Conservation (phyloP, 495 filamentous ascomycete genomes). For the Melanomma pulvis-pyrius region DNA sequence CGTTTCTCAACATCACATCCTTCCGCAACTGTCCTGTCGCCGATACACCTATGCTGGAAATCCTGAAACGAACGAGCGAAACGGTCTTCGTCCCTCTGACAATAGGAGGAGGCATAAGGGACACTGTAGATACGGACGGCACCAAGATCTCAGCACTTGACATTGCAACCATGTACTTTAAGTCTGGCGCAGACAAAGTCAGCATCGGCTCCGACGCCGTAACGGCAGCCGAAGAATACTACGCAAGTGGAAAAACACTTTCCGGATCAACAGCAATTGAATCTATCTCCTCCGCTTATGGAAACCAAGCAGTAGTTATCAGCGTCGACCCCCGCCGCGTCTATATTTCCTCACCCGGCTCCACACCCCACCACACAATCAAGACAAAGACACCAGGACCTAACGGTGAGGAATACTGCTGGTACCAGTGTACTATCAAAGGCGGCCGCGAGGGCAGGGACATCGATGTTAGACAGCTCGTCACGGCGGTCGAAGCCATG, state of each 20-base stretch:
- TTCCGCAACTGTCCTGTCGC: slow-evolving; percentile 92
- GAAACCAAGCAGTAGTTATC: slow-evolving; percentile 95
- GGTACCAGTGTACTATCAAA: slow-evolving; percentile 98
- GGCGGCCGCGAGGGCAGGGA: slow-evolving; percentile 90
- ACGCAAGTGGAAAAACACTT: slow-evolving; percentile 64
- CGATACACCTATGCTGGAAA: slow-evolving; percentile 94
- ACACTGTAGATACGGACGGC: slow-evolving; percentile 88
- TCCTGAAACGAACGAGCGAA: slow-evolving; percentile 79
- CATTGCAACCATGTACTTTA: slow-evolving; percentile 96
- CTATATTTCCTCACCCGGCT: slow-evolving; percentile 71
- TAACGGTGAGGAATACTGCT: slow-evolving; percentile 79
- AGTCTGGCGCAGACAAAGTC: slow-evolving; percentile 97
- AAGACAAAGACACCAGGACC: slow-evolving; percentile 70
- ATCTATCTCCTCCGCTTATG: slow-evolving; percentile 89
- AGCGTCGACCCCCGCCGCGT: slow-evolving; percentile 92
- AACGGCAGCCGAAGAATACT: slow-evolving; percentile 86
- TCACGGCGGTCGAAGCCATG: slow-evolving; percentile 91
- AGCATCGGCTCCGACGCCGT: slow-evolving; percentile 97
- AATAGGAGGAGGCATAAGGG: slow-evolving; percentile 91
- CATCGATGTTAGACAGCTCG: slow-evolving; percentile 85
- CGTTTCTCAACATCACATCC: slow-evolving; percentile 96
- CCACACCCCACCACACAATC: slow-evolving; percentile 78
- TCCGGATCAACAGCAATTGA: slow-evolving; percentile 88
- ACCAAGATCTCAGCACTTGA: slow-evolving; percentile 82
- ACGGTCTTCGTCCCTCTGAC: slow-evolving; percentile 98